Evolutionary conservation across 371 early-diverging fungal genomes (phyloP).

Genomic region (Mortierella sp.): DNA sequence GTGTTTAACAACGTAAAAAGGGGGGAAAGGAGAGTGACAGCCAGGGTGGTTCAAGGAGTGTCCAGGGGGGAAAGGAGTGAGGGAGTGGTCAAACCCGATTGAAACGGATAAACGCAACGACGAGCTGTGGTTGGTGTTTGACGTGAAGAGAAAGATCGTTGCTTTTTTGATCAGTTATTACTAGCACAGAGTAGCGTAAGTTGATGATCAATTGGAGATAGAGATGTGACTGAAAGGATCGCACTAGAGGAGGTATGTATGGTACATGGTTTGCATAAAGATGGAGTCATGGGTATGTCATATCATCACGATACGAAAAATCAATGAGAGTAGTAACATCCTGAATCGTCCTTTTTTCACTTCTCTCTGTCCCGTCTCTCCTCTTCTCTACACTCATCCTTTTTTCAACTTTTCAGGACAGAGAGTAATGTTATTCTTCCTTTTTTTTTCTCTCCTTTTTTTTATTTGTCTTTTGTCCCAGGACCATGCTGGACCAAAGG

Average conservation of each 20-base stretch:
- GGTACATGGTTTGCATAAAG: not conserved
- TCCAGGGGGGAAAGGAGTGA: not conserved
- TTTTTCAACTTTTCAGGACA: conserved; percentile 1
- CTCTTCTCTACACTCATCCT: not conserved
- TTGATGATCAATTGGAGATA: not conserved
- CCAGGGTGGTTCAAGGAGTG: not conserved
- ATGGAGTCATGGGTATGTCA: no score
- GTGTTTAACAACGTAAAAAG: not conserved
- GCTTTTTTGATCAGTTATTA: not conserved
- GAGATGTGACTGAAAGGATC: not conserved
- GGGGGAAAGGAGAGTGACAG: not conserved
- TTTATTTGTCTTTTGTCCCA: not conserved
- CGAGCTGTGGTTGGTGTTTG: not conserved
- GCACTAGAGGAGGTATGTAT: no score
- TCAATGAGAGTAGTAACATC: not conserved
- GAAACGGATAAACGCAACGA: not conserved
- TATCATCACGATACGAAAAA: not conserved
- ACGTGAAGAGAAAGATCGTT: not conserved
- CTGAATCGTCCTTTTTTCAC: not conserved
- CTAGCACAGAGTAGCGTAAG: not conserved
- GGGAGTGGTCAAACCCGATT: not conserved
- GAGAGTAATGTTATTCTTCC: not conserved
- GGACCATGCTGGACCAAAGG: not conserved
- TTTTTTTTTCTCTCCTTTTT: not conserved
- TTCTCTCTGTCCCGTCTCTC: not conserved